Evolutionary conservation across 2,329 filamentous ascomycete genomes (phyloP).

Genomic region (Fonsecaea erecta): DNA sequence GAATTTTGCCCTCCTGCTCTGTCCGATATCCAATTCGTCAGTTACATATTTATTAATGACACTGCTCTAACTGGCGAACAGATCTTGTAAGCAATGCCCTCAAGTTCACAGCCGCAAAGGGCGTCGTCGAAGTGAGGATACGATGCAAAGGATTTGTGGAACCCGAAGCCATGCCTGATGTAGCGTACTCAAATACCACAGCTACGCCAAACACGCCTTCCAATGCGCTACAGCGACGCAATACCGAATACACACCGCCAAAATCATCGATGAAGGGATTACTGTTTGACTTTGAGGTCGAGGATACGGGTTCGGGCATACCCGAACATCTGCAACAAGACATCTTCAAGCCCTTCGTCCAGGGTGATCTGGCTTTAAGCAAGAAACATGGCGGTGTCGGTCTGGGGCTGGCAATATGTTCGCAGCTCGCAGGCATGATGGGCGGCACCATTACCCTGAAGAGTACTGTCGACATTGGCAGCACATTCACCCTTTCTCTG

Average conservation of each 20-base stretch:
- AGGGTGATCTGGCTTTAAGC: constrained; percentile 82
- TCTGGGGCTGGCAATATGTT: constrained; percentile 82
- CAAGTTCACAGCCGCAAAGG: constrained; percentile 81
- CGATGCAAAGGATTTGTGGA: constrained; percentile 60
- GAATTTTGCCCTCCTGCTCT: no score
- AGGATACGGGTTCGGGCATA: constrained; percentile 85
- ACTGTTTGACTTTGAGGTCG: constrained; percentile 82
- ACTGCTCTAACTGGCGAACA: background rate
- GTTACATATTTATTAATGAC: background rate
- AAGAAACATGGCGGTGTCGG: constrained; percentile 89
- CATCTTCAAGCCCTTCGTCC: constrained; percentile 91
- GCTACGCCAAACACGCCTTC: constrained; percentile 40
- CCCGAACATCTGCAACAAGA: constrained; percentile 74
- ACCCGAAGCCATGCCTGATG: constrained; percentile 55
- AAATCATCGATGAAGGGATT: constrained; percentile 65
- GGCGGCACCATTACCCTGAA: constrained; percentile 72
- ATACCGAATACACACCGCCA: constrained; percentile 50
- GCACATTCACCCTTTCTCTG: constrained; percentile 79
- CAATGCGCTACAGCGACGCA: constrained; percentile 5
- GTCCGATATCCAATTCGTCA: no score
- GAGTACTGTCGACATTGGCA: constrained; percentile 74
- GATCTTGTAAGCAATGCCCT: constrained; percentile 84
- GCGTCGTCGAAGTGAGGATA: constrained; percentile 75
- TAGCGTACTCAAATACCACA: constrained; percentile 36
- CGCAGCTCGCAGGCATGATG: constrained; percentile 86